phyloP scores from a whole-genome alignment of 805 yeast species.

The Ascoidea asiatica region DNA sequence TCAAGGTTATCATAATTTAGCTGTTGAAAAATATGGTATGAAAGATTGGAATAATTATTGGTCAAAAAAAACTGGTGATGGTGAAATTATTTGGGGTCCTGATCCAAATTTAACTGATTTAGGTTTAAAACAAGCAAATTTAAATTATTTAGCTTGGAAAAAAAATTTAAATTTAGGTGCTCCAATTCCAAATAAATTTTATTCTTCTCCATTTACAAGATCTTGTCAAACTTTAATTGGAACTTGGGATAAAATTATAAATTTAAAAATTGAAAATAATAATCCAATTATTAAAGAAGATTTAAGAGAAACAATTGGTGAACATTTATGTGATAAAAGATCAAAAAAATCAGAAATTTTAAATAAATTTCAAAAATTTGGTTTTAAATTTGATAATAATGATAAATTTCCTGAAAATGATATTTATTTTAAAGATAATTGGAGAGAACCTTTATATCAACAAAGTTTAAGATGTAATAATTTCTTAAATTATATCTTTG shows the following conservation, averaged over 20 bases:
- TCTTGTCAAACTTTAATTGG: slow-evolving; percentile 33
- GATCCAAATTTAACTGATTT: slow-evolving; percentile 44
- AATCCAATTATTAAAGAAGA: slow-evolving; percentile 18
- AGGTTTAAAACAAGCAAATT: slow-evolving; percentile 44
- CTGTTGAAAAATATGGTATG: slow-evolving; percentile 39
- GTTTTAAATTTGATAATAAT: slow-evolving; percentile 24
- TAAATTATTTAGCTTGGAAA: slow-evolving; percentile 29
- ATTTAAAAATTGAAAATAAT: slow-evolving; percentile 5
- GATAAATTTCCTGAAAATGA: slow-evolving; percentile 33
- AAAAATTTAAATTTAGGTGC: slow-evolving; percentile 26
- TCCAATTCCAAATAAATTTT: slow-evolving; percentile 35
- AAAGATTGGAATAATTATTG: slow-evolving; percentile 45
- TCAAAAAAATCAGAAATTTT: slow-evolving; percentile 22
- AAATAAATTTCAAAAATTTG: slow-evolving; percentile 23
- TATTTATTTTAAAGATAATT: slow-evolving; percentile 24
- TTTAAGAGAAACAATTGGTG: slow-evolving; percentile 34
- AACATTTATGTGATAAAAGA: slow-evolving; percentile 37
- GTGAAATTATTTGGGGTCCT: slow-evolving; percentile 41
- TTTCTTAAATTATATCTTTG: slow-evolving; percentile 33
- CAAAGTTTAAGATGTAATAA: slow-evolving; percentile 30
- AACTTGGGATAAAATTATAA: slow-evolving; percentile 29
- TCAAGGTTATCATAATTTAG: slow-evolving; percentile 52
- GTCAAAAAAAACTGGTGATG: slow-evolving; percentile 39
- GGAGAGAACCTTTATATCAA: slow-evolving; percentile 28
- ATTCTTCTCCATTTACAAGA: slow-evolving; percentile 37